Base-by-base conservation (phyloP, 176 grass and related monocot species). In the Juncus inflexus region DNA sequence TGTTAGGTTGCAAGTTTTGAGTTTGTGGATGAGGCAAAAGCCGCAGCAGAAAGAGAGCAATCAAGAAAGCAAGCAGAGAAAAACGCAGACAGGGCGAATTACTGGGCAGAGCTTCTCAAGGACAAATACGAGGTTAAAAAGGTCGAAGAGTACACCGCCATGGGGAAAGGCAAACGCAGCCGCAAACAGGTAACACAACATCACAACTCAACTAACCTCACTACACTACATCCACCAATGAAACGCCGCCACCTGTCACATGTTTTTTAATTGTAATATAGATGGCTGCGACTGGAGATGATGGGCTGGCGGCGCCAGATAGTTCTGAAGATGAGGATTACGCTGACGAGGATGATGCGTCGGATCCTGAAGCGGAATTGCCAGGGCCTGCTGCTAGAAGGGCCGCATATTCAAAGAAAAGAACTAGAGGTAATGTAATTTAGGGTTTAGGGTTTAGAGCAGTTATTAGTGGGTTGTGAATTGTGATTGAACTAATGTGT, bases 121-220 rank as follows among this genome's bases (percentile, higher is more conserved):
- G 86, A 94, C 60, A 79, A 38, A 87, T 83, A 78, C 16, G 86
- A 82, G 78, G 95, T 83, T 40, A 64, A 86, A 72, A 77, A 99
- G 82, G 67, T 92, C 74, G 95, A 99, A 84, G 89, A 94, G 69
- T 65, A 88, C 76, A 94, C 83, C 15, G 58, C 85, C 68, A 94
- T 99, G 95, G 95, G 95, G 40, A 99, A 99, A 79, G 95, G 95
- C 54, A 99, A 99, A 90, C 86, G 95, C 74, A 94, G 89, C 73
- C 88, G 95, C 61, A 99, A 99, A 73, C 95, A 99, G 76, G 95
- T 94, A 82, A 14, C 55, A 74, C 49, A n/a, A 28, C 19, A 28
- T 28, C 19, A 28, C 19, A 28, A 28, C 19, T 28, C 19, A 28
- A 28, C 19, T 50, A 74, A 47, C 53, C 2, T 35, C 56, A 63